Percentiles rank a stretch among this genome's conserved stretches.
These are phyloP conservation scores for Coemansia sp. DNA, from an alignment of 192 early-diverging fungal species.

Conservation along the genomic window DNA sequence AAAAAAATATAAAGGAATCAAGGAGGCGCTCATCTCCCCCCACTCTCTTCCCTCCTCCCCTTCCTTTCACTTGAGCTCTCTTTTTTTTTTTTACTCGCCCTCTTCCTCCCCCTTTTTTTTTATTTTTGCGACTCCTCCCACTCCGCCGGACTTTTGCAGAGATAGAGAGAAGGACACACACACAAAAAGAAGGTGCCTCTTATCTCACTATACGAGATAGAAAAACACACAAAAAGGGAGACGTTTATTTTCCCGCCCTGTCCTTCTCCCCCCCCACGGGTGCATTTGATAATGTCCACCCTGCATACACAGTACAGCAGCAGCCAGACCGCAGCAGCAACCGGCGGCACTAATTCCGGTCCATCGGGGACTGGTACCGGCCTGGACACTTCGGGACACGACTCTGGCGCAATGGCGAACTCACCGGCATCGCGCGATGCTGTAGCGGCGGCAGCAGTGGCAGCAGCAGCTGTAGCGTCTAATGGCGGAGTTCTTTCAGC, in stretches of 20 bases:
- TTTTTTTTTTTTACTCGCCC: slow-evolving; percentile 16
- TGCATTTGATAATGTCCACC: slow-evolving; percentile 39
- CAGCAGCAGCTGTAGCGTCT: slow-evolving; percentile 28
- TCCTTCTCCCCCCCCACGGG: background rate
- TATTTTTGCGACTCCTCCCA: slow-evolving; percentile 8
- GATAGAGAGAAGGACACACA: too few species aligned
- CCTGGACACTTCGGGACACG: slow-evolving; percentile 26
- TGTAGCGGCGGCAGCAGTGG: slow-evolving; percentile 36
- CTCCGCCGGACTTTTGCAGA: slow-evolving; percentile 1
- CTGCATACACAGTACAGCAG: slow-evolving; percentile 55
- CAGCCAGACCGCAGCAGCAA: slow-evolving; percentile 35
- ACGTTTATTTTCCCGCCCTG: background rate
- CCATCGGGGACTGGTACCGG: slow-evolving; percentile 24
- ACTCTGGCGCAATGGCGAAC: slow-evolving; percentile 24
- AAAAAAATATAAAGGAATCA: slow-evolving; percentile 13
- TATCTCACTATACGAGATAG: slow-evolving; percentile 6
- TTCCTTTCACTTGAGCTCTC: slow-evolving; percentile 2
- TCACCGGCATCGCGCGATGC: slow-evolving; percentile 47
- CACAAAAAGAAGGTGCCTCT: background rate
- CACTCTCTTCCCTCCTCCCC: background rate
- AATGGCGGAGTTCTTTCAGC: slow-evolving; percentile 25
- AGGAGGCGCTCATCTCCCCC: background rate
- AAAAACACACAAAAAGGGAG: background rate
- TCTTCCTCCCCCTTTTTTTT: background rate
- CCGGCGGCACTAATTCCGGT: slow-evolving; percentile 11